These are phyloP conservation scores for Solanum megistacrolobum DNA, from an alignment of 257 asterid species.

Conservation along the genomic window DNA sequence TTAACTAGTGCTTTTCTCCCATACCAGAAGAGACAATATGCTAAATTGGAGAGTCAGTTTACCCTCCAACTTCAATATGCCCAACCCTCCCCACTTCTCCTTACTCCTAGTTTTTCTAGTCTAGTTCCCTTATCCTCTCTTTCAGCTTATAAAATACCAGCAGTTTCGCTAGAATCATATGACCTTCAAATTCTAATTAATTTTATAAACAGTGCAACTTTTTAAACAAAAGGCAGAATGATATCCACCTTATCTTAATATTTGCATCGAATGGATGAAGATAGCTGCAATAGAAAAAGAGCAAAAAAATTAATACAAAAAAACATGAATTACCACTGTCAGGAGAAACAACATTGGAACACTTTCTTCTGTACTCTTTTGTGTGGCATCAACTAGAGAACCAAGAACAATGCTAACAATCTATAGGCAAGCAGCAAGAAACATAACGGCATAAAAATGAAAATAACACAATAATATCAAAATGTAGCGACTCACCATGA, in stretches of 20 bases:
- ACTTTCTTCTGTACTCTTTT: not conserved
- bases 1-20: not conserved
- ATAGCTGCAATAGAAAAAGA: not conserved
- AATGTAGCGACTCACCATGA: not conserved
- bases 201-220: not conserved
- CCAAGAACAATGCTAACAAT: not conserved
- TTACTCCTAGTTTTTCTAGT: too few relatives aligned
- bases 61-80: not conserved
- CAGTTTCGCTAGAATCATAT: not conserved
- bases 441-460: not conserved
- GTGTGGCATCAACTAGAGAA: not conserved
- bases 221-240: not conserved
- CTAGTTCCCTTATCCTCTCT: not conserved
- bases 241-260: not conserved
- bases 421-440: not conserved
- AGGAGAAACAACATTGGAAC: not conserved
- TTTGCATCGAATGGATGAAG: not conserved
- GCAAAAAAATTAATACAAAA: not conserved
- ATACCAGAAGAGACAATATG: not conserved
- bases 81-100: not conserved
- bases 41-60: not conserved
- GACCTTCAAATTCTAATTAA: not conserved
- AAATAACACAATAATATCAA: not conserved
- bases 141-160: not conserved
- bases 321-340: not conserved